These are phyloP conservation scores for Pseudotsuga menziesii DNA, from an alignment of 75 land plant genomes.

Conservation along the genomic window DNA sequence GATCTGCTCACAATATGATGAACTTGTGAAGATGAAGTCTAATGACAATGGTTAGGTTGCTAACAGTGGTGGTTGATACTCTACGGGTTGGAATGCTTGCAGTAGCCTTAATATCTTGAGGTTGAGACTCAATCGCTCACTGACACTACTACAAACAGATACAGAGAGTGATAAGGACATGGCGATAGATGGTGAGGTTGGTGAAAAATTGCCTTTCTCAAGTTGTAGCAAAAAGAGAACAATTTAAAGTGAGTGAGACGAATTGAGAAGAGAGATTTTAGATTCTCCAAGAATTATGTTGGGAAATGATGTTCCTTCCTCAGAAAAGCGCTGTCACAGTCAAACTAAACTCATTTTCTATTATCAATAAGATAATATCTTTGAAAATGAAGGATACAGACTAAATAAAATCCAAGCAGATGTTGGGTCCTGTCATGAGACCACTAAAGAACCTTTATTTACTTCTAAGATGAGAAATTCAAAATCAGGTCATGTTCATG, in stretches of 20 bases:
- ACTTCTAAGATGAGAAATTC: constrained; percentile 2
- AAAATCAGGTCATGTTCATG: not conserved
- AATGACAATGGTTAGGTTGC: constrained; percentile 28
- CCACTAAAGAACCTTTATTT: not conserved
- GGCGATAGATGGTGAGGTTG: constrained; percentile 79
- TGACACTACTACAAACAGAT: constrained; percentile 47
- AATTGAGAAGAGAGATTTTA: not conserved
- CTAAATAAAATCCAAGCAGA: not conserved
- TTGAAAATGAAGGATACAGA: not conserved
- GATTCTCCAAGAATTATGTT: constrained; percentile 2
- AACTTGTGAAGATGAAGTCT: constrained; percentile 77
- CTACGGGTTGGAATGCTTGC: constrained; percentile 83
- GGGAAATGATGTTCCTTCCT: no score
- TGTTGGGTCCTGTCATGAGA: not conserved
- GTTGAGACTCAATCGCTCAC: constrained; percentile 66
- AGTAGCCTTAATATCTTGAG: constrained; percentile 77
- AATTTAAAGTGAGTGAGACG: no score
- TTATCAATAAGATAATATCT: not conserved
- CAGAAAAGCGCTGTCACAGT: not conserved
- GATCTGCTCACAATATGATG: constrained; percentile 56
- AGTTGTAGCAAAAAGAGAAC: constrained; percentile 1
- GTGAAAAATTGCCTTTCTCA: constrained; percentile 45
- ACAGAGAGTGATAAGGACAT: constrained; percentile 77
- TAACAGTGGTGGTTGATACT: no score
- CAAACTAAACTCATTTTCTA: not conserved